phyloP scores from a whole-genome alignment of 2,329 filamentous ascomycete genomes.

The Colletotrichum melonis region DNA sequence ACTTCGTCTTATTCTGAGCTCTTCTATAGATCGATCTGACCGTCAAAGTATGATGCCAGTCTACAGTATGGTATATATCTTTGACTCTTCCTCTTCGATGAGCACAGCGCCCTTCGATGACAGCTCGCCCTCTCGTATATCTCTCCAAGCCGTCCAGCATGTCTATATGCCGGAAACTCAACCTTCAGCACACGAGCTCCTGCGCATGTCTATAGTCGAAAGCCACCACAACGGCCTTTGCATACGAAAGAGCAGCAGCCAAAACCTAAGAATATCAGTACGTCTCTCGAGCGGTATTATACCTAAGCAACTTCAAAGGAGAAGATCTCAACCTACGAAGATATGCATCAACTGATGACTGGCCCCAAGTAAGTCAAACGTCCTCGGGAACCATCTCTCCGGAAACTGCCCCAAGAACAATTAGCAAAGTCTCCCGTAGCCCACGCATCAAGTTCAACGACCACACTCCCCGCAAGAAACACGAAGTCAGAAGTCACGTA shows the following conservation, averaged over 20 bases:
- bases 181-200: not conserved
- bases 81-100: not conserved
- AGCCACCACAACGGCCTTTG: constrained; percentile 5
- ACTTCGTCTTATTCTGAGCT: not conserved
- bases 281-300: not conserved
- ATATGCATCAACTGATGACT: constrained; percentile 63
- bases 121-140: not conserved
- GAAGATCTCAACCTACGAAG: constrained; percentile 44
- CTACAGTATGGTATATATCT: not conserved
- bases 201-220: constrained; percentile 19
- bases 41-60: not conserved
- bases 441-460: too few relatives aligned
- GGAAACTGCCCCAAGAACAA: constrained; percentile 47
- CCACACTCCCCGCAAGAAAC: too few relatives aligned
- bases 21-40: not conserved
- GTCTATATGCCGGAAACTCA: not conserved
- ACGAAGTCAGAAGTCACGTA: too few relatives aligned
- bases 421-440: not conserved
- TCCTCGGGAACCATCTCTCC: constrained; percentile 53
- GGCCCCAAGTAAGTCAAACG: constrained; percentile 58
- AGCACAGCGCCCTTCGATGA: not conserved
- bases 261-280: constrained; percentile 38
- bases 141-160: not conserved
- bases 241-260: constrained; percentile 41
- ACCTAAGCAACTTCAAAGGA: too few relatives aligned